Base-by-base conservation (phyloP, 2,329 filamentous ascomycete genomes). In the Eurotiales sp. region DNA sequence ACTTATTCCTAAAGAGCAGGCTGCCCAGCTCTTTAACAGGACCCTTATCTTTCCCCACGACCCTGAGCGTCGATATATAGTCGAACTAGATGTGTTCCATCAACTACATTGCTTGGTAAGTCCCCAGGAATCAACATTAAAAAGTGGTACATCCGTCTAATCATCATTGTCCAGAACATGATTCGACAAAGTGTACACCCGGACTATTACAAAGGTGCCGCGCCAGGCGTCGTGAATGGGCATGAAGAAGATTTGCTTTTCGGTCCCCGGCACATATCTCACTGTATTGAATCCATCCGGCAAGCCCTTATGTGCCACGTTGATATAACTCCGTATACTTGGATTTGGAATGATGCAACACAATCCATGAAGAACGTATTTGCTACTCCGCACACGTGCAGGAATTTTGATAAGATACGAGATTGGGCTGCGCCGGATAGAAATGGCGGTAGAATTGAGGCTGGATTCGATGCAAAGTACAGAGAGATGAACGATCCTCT, bases 61-160 rank as follows among this genome's bases (percentile, higher is more conserved):
- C 12, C 21, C 44, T 29, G 25, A 40, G 14, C 29, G 34, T 19
- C 29, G 29, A 32, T 40, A 39, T 39, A 22, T 37, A 4, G 42
- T 43, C 3, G 23, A 36, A 3, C 22, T 52, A 14, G 50, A 52
- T 25, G 42, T 52, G 4, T 52, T 52, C 21, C 50, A 47, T 21
- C 50, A 47, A 30, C 32, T 48, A 17, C 50, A 52, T 17, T 52
- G 50, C 42, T 34, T 52, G 27, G 50, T 52, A 30, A 46, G 51
- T 14, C 5, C 14, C 29, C 29, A 32, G 14, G 12, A 8, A 32
- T 14, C 29, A 32, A 12, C 29, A 32, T 32, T 32, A 32, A 12
- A 8, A 32, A 10, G 14, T 32, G 29, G 10, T 32, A 27, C 14
- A 12, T 14, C 5, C 14, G 12, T 32, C 29, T 32, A 32, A 32